Conservation (phyloP, 805 yeast species). For the Wickerhamomyces silvicola region DNA sequence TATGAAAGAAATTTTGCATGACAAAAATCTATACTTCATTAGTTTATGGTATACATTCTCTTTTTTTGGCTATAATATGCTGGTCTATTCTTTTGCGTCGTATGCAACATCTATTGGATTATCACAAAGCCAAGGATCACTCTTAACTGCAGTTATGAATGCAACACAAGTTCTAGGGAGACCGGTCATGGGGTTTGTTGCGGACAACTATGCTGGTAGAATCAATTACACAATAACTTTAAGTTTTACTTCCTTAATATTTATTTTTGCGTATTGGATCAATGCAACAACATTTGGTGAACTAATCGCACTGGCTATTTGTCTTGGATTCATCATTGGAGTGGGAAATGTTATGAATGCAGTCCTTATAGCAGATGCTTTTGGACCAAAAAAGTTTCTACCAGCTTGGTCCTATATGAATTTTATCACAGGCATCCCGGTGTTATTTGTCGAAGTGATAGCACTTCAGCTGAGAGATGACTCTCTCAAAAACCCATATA, state of each 20-base stretch:
- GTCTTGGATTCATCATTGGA: slow-evolving; percentile 40
- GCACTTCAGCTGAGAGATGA: slow-evolving; percentile 40
- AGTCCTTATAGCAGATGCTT: slow-evolving; percentile 35
- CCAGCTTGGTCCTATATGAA: slow-evolving; percentile 36
- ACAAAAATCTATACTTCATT: slow-evolving; percentile 26
- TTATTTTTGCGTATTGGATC: slow-evolving; percentile 43
- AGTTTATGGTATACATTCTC: slow-evolving; percentile 32
- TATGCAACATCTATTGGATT: slow-evolving; percentile 44
- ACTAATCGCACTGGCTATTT: slow-evolving; percentile 34
- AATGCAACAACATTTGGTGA: slow-evolving; percentile 31
- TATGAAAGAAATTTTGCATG: slow-evolving; percentile 21
- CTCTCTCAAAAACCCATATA: slow-evolving; percentile 34
- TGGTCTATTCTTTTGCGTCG: slow-evolving; percentile 40
- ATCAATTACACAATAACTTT: slow-evolving; percentile 35
- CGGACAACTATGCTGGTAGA: slow-evolving; percentile 39
- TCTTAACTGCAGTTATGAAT: slow-evolving; percentile 39
- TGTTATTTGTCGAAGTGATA: slow-evolving; percentile 48
- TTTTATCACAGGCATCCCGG: slow-evolving; percentile 25
- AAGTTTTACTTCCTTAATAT: slow-evolving; percentile 28
- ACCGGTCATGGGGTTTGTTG: slow-evolving; percentile 39
- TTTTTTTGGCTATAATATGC: slow-evolving; percentile 35
- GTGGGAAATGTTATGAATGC: slow-evolving; percentile 37
- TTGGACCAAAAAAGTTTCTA: slow-evolving; percentile 29
- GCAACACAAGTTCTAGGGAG: slow-evolving; percentile 44
- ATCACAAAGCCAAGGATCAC: slow-evolving; percentile 36